Evolutionary conservation across 345 rosid genomes (phyloP), one percentile per base, ranked within the genome.

Genomic region (Aethionema arabicum): DNA sequence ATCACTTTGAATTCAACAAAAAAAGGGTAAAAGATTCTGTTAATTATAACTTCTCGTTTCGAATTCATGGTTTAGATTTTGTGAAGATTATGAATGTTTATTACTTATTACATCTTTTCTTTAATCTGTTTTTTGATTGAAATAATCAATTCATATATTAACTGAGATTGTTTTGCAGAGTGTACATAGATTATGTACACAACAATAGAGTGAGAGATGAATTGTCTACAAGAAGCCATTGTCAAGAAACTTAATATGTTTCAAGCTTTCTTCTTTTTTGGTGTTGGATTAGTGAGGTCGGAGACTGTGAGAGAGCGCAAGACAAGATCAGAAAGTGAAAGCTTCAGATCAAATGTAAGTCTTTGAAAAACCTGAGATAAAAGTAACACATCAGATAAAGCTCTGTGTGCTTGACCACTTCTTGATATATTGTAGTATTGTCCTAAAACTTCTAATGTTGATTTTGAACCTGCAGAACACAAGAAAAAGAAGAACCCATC

Each of bases 361-460:
- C 72, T 86, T 72, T 86, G 93, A 39, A 92, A 72, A 71, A 92
- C 52, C 68, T 73, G 29, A 21, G 95, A 75, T 67, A 89, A 68
- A n/a, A 72, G 35, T 5, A 65, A 75, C 45, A 83, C 98, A 59
- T 92, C 96, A 4, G 93, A 68, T 89, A 89, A 80, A 41, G 98
- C 96, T 75, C 96, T 79, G 44, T 91, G 98, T 50, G 96, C 89
- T 10, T 83, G 45, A 73, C 91, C 95, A 0, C 59, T 67, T 46
- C 74, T 74, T 4, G 74, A 52, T 11, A 89, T 71, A 4, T 21
- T 11, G 12, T 78, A 85, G 63, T 68, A 51, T 56, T 85, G 74
- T 0, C 81, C 70, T 3, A 92, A 83, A 4, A 70, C 80, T 75
- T 76, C 35, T 72, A 90, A 67, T 5, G 83, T 63, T 5, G 52